Conservation (phyloP, 2,329 filamentous ascomycete species). For the Hypoxylon sp. region DNA sequence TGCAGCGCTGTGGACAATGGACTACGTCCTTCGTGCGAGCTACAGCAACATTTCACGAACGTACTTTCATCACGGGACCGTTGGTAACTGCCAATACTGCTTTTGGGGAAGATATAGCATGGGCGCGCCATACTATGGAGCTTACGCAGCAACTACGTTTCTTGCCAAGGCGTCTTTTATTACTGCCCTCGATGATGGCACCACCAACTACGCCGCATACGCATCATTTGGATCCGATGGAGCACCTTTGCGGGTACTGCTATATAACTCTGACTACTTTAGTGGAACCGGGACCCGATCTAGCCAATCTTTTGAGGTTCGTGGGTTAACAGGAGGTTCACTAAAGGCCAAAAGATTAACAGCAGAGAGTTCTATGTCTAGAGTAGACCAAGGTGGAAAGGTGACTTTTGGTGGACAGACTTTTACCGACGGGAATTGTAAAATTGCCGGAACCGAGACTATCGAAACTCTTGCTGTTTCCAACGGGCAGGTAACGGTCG, state of each 20-base stretch:
- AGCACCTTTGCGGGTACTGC: conserved; percentile 57
- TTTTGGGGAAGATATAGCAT: conserved; percentile 61
- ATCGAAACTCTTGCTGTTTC: conserved; percentile 56
- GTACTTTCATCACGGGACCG: conserved; percentile 68
- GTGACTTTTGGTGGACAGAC: conserved; percentile 63
- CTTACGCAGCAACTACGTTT: conserved; percentile 63
- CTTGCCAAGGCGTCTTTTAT: conserved; percentile 61
- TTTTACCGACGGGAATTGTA: conserved; percentile 63
- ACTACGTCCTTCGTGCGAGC: conserved; percentile 59
- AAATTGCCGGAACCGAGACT: conserved; percentile 58
- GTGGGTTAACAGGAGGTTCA: conserved; percentile 55
- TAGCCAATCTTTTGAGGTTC: conserved; percentile 60
- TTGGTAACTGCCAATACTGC: conserved; percentile 62
- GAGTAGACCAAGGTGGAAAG: conserved; percentile 61
- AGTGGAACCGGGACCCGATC: conserved; percentile 53
- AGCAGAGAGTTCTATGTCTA: conserved; percentile 59
- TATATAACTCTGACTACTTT: conserved; percentile 64
- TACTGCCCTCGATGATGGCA: conserved; percentile 62
- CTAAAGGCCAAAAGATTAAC: conserved; percentile 63
- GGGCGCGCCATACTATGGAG: conserved; percentile 67
- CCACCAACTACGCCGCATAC: conserved; percentile 61
- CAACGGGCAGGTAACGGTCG: conserved; percentile 58
- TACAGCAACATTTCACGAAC: conserved; percentile 57
- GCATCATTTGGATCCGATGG: conserved; percentile 59
- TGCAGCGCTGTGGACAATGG: conserved; percentile 66